Conservation (phyloP, 108 stramenopile species). For the Mayamaea pseudoterrestris region DNA sequence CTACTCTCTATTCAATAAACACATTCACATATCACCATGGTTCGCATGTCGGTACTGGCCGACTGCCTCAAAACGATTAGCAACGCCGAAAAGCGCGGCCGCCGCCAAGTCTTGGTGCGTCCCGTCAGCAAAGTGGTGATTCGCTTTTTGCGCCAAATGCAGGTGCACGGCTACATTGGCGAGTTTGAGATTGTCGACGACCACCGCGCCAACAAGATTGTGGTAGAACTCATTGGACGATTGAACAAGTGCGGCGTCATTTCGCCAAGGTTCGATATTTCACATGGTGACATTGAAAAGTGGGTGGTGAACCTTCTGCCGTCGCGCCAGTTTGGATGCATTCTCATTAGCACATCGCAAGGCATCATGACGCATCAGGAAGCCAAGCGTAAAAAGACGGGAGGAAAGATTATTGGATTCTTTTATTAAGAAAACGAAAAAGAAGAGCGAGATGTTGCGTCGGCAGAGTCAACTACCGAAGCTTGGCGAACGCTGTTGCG, state of each 20-base stretch:
- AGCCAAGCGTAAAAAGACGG: slow-evolving; percentile 99
- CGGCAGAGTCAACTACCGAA: too few species aligned
- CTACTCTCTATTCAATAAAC: background rate
- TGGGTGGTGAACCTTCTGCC: slow-evolving; percentile 97
- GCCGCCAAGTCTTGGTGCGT: slow-evolving; percentile 97
- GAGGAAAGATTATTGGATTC: slow-evolving; percentile 99
- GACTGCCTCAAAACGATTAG: slow-evolving; percentile 99
- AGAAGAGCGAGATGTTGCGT: too few species aligned
- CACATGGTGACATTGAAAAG: slow-evolving; percentile 88
- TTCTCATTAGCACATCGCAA: slow-evolving; percentile 92
- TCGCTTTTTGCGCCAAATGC: slow-evolving; percentile 99
- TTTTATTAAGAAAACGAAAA: slow-evolving; percentile 88
- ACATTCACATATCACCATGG: too few species aligned
- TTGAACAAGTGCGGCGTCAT: slow-evolving; percentile 99
- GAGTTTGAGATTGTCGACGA: slow-evolving; percentile 99
- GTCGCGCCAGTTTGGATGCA: slow-evolving; percentile 98
- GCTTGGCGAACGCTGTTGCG: too few species aligned
- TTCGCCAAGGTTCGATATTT: slow-evolving; percentile 95
- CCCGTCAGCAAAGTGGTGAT: slow-evolving; percentile 98
- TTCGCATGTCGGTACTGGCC: slow-evolving; percentile 98
- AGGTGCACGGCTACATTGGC: slow-evolving; percentile 99
- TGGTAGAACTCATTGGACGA: slow-evolving; percentile 94
- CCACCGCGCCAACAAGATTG: slow-evolving; percentile 98
- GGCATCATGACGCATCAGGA: slow-evolving; percentile 99
- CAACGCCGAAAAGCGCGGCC: slow-evolving; percentile 99